These are phyloP conservation scores for Drosera spatulata DNA, from an alignment of 179 eudicot species.

Conservation along the genomic window DNA sequence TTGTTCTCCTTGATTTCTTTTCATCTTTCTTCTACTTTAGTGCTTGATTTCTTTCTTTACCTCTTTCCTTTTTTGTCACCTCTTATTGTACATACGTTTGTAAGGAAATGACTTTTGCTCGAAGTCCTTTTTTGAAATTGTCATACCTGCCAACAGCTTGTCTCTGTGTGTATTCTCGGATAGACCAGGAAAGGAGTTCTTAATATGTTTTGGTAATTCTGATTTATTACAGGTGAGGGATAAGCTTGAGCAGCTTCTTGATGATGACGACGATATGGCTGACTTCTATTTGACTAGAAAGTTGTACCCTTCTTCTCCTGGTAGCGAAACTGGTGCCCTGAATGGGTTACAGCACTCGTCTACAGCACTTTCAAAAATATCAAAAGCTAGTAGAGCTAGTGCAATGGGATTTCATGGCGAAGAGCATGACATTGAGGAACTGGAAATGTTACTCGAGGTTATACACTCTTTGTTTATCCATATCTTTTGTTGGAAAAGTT, in stretches of 20 bases:
- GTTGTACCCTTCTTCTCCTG: conserved; percentile 56
- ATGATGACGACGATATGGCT: conserved; percentile 97
- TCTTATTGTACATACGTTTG: too few relatives aligned
- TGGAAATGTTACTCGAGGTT: conserved; percentile 93
- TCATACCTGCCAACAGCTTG: too few relatives aligned
- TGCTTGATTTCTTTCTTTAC: too few relatives aligned
- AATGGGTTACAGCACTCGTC: conserved; percentile 66
- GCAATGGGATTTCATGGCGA: conserved; percentile 60
- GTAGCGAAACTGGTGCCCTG: conserved; percentile 64
- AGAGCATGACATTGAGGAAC: conserved; percentile 92
- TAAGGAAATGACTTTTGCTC: too few relatives aligned
- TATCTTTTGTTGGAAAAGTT: too few relatives aligned
- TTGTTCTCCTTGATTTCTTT: too few relatives aligned
- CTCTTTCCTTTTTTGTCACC: too few relatives aligned
- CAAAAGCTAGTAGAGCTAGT: conserved; percentile 85
- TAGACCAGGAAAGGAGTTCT: too few relatives aligned
- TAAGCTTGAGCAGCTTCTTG: conserved; percentile 93
- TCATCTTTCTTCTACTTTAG: too few relatives aligned
- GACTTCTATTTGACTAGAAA: conserved; percentile 93
- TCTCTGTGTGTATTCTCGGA: too few relatives aligned
- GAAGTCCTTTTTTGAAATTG: too few relatives aligned
- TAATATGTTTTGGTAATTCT: too few relatives aligned
- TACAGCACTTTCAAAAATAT: conserved; percentile 68
- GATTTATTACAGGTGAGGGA: conserved; percentile 63
- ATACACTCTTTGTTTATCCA: background rate